Evolutionary conservation across 331 rosid species (phyloP).

Genomic region (Phaseolus coccineus): DNA sequence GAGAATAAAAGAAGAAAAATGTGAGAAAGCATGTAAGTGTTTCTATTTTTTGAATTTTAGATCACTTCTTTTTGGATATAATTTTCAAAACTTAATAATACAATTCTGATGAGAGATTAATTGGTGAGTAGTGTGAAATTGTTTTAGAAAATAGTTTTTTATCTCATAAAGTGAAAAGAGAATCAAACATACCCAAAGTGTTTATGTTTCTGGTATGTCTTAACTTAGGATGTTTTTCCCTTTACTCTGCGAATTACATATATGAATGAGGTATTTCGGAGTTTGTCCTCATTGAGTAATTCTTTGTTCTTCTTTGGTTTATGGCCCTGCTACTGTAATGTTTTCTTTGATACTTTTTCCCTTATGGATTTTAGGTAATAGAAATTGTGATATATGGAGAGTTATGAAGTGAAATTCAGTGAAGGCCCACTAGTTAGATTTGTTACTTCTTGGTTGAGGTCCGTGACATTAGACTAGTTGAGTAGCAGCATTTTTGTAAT

Average conservation of each 20-base stretch:
- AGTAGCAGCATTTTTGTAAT: background rate
- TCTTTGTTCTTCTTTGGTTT: background rate
- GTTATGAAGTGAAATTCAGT: background rate
- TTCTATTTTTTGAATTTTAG: background rate
- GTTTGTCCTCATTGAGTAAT: background rate
- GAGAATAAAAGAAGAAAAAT: background rate
- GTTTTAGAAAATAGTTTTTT: background rate
- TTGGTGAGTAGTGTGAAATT: background rate
- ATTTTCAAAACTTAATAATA: background rate
- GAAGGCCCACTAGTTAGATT: constrained; percentile 7
- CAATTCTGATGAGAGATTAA: background rate
- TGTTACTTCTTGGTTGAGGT: background rate
- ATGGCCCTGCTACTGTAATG: background rate
- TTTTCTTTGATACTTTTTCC: constrained; percentile 18
- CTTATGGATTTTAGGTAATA: background rate
- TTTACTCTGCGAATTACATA: constrained; percentile 24
- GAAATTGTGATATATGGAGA: background rate
- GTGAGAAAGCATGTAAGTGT: background rate
- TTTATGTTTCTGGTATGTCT: constrained; percentile 27
- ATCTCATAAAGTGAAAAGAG: background rate
- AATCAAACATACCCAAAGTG: background rate
- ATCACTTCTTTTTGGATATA: background rate
- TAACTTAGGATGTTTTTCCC: background rate
- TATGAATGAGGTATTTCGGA: background rate
- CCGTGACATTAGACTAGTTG: constrained; percentile 1